Conservation (phyloP, 2,329 filamentous ascomycete species). For the Macrophomina phaseolina region DNA sequence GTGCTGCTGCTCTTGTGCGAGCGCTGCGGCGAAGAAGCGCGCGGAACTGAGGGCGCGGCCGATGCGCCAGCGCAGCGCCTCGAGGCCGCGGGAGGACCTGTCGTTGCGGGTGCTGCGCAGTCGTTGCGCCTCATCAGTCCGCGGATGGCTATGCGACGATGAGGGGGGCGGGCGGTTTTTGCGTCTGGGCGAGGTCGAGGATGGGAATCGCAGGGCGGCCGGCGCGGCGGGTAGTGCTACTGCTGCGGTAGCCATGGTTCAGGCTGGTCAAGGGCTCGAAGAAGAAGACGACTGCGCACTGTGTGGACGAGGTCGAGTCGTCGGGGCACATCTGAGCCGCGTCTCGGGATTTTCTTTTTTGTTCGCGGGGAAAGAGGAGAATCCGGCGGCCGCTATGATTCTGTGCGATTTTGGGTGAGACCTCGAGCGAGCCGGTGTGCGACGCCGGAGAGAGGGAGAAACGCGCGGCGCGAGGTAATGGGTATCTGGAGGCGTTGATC, state of each 20-base stretch:
- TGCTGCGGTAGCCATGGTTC: constrained; percentile 15
- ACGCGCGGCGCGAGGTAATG: not conserved
- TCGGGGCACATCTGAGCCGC: constrained; percentile 25
- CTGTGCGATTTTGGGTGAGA: not conserved
- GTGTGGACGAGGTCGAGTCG: not conserved
- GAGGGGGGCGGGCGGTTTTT: not conserved
- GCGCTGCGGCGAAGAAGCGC: constrained; percentile 3
- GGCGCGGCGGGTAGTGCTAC: not conserved
- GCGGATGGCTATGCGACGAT: not conserved
- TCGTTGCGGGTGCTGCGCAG: not conserved
- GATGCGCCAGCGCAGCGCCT: constrained; percentile 6
- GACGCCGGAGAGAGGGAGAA: not conserved
- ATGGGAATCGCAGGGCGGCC: not conserved
- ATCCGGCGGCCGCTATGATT: not conserved
- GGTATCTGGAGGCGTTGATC: constrained; percentile 7
- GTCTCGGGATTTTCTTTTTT: not conserved
- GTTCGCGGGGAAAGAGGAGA: not conserved
- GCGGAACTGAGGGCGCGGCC: constrained; percentile 6
- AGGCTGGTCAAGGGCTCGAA: not conserved
- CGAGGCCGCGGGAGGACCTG: not conserved
- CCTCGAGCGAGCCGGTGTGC: not conserved
- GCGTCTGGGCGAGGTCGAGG: not conserved
- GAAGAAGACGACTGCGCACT: constrained; percentile 2
- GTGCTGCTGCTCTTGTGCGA: constrained; percentile 16
- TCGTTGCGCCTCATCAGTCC: not conserved